Base-by-base conservation (phyloP, 495 filamentous ascomycete genomes). In the Penicillium silybi region DNA sequence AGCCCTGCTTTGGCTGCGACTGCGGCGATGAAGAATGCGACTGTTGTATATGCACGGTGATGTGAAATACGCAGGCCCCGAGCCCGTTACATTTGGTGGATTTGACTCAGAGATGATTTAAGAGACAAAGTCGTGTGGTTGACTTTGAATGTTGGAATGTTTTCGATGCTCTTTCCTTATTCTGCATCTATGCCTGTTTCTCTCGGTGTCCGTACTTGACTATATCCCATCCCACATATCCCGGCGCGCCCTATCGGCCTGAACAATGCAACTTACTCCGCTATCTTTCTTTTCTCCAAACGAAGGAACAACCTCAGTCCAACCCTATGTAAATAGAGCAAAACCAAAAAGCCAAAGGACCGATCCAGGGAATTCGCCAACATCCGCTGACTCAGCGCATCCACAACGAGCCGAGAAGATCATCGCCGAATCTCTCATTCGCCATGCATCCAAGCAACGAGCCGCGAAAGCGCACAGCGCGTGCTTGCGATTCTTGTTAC, bases 401-500 rank as follows among this genome's bases (percentile, higher is more conserved):
- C 32, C 11, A 32, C 25, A 22, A 25, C 34, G 20, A 20, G 6
- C 42, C 29, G 29, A 32, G 20, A 42, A 25, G 40, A 56, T 53
- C 17, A 41, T 39, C 42, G 44, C 39, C 29, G 26, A 51, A 16
- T 27, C n/a, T 25, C 29, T 18, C 41, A 13, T 13, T 22, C 41
- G 8, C 56, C 47, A 65, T 65, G 60, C 6, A 54, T 44, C 11
- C 52, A 25, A 44, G 34, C 5, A 50, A 58, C 20, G 54, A 55
- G 22, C 19, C 54, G 1, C 50, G 54, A 9, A 70, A 63, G 58
- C 68, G 71, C 41, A 70, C 66, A 2, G 57, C 64, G 16, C 62
- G 74, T 34, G 77, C 77, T 6, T 80, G 77, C 52, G 77, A 80
- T 43, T 70, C 74, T 5, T 80, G 77, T 44, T 77, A 76, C 44